These are phyloP conservation scores for Boletus holoroseus DNA, from an alignment of 1,284 basidiomycete genomes.

Conservation along the genomic window DNA sequence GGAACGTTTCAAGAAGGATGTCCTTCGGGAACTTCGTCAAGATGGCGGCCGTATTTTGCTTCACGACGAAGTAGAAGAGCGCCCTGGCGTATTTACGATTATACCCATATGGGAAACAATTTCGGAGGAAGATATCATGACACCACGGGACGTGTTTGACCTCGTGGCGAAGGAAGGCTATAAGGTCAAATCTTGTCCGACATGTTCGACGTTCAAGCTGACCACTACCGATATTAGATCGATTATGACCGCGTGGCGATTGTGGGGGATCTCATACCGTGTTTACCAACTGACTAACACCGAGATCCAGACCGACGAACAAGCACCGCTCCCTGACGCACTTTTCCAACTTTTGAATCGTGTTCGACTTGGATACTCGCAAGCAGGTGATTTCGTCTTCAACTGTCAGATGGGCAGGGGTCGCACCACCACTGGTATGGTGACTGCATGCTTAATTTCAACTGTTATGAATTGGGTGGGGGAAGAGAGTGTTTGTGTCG, in stretches of 20 bases:
- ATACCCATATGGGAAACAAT: conserved; percentile 88
- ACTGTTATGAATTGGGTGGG: conserved; percentile 63
- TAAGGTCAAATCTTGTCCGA: conserved; percentile 39
- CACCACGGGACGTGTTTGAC: conserved; percentile 82
- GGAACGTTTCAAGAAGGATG: conserved; percentile 81
- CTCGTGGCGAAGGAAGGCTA: conserved; percentile 73
- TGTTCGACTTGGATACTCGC: conserved; percentile 57
- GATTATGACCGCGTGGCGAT: conserved; percentile 86
- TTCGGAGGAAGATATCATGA: conserved; percentile 84
- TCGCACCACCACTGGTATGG: conserved; percentile 91
- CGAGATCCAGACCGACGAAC: conserved; percentile 81
- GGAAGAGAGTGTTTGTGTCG: conserved; percentile 38
- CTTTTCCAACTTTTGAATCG: conserved; percentile 75
- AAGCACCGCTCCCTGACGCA: conserved; percentile 86
- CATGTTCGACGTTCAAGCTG: conserved; percentile 4
- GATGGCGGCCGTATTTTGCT: conserved; percentile 82
- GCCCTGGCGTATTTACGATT: conserved; percentile 84
- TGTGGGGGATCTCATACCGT: conserved; percentile 40
- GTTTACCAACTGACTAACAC: conserved; percentile 6
- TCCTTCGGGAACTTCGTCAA: conserved; percentile 72
- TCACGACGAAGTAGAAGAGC: conserved; percentile 94
- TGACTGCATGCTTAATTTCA: conserved; percentile 82
- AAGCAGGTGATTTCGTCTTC: conserved; percentile 76
- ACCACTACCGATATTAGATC: conserved; percentile 47
- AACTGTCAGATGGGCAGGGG: conserved; percentile 85